Conservation (phyloP, 108 stramenopile genomes). For the Cyclostephanos invisitatus region DNA sequence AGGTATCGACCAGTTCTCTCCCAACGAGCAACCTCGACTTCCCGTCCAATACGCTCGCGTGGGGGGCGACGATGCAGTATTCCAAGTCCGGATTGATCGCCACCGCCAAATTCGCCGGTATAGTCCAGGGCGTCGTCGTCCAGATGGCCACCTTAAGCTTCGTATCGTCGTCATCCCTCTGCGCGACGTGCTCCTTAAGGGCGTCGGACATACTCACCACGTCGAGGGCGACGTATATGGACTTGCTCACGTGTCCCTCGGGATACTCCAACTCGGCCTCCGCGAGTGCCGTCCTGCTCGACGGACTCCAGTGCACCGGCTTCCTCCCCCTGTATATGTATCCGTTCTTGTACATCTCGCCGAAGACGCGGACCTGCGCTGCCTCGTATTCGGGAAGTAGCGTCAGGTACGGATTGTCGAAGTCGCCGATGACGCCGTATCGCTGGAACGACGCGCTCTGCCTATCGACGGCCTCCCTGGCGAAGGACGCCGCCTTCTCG, state of each 20-base stretch:
- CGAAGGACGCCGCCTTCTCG: conserved; percentile 88
- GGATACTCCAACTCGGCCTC: conserved; percentile 99
- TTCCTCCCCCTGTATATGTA: conserved; percentile 96
- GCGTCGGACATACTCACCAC: conserved; percentile 69
- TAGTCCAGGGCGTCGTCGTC: conserved; percentile 95
- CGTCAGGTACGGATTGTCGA: conserved; percentile 96
- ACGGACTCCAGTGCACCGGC: conserved; percentile 99
- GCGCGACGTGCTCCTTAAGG: conserved; percentile 50
- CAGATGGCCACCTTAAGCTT: conserved; percentile 87
- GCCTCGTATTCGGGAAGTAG: conserved; percentile 96
- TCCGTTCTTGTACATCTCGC: conserved; percentile 94
- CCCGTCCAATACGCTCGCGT: conserved; percentile 40
- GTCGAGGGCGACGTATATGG: conserved; percentile 91
- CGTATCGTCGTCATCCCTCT: conserved; percentile 9
- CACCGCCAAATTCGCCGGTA: conserved; percentile 94
- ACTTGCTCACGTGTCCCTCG: conserved; percentile 90
- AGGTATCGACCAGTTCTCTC: conserved; percentile 66
- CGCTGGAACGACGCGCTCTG: conserved; percentile 89
- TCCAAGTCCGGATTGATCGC: conserved; percentile 90
- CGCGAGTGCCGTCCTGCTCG: conserved; percentile 94
- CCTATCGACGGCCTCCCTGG: conserved; percentile 88
- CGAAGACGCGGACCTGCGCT: conserved; percentile 95
- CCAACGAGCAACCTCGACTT: conserved; percentile 82
- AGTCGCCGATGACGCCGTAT: conserved; percentile 97
- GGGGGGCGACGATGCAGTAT: conserved; percentile 87